phyloP scores from a whole-genome alignment of 352 stramenopile species.

The Phytophthora hybrid region DNA sequence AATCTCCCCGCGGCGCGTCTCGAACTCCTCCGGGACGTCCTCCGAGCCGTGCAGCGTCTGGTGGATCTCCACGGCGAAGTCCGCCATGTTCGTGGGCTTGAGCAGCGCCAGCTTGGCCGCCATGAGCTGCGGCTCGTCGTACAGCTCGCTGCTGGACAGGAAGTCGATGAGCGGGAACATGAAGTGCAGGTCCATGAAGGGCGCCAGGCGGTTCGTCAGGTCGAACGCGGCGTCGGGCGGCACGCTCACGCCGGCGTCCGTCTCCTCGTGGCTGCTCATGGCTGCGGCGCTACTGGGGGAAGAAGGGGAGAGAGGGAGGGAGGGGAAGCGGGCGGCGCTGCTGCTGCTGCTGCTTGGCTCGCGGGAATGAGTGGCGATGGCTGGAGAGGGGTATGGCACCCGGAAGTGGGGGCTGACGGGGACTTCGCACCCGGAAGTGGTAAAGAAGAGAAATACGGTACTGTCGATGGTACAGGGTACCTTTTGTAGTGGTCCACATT shows the following conservation, averaged over 20 bases:
- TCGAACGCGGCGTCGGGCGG: constrained; percentile 89
- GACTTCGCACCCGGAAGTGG: background rate
- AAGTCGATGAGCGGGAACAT: constrained; percentile 98
- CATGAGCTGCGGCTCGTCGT: constrained; percentile 92
- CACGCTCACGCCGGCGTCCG: constrained; percentile 53
- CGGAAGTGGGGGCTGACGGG: background rate
- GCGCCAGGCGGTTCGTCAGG: constrained; percentile 94
- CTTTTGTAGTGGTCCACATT: background rate
- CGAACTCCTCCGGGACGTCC: constrained; percentile 83
- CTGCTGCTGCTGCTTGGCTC: constrained; percentile 17
- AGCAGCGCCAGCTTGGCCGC: constrained; percentile 93
- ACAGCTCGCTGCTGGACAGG: constrained; percentile 90
- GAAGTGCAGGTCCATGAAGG: constrained; percentile 97
- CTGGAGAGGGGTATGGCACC: background rate
- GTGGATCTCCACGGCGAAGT: constrained; percentile 97
- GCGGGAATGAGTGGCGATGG: constrained; percentile 54
- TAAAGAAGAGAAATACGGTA: background rate
- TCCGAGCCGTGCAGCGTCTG: constrained; percentile 89
- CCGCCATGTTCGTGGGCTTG: constrained; percentile 96
- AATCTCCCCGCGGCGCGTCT: constrained; percentile 79
- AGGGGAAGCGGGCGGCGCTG: background rate
- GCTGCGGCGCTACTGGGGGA: background rate
- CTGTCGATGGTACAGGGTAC: background rate
- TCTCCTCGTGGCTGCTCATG: constrained; percentile 60
- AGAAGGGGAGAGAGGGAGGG: background rate